Percentiles rank a stretch among this genome's conserved stretches.
phyloP scores from a whole-genome alignment of 106 monocot species.

The Allium fistulosum region DNA sequence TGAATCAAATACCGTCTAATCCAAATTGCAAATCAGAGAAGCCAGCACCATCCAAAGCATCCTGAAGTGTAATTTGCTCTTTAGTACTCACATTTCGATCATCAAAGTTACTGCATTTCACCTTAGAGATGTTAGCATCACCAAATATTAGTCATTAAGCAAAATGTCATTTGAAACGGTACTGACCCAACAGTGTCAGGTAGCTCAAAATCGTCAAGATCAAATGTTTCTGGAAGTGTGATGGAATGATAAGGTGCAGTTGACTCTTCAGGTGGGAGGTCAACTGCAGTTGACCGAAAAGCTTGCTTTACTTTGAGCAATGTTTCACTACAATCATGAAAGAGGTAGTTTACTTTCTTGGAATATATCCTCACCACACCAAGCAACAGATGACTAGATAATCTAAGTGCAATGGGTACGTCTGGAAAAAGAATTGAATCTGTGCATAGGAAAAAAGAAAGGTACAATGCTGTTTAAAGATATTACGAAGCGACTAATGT shows the following conservation, averaged over 20 bases:
- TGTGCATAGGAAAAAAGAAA: conserved; percentile 23
- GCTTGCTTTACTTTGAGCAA: conserved; percentile 96
- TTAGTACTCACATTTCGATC: conserved; percentile 96
- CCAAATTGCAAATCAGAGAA: conserved; percentile 86
- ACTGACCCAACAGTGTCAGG: conserved; percentile 47
- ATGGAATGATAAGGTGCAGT: conserved; percentile 99
- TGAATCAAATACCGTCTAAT: conserved; percentile 63
- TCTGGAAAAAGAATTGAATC: conserved; percentile 99
- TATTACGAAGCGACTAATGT: not conserved
- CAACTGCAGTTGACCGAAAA: conserved; percentile 95
- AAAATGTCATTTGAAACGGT: no score
- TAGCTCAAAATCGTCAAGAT: conserved; percentile 98
- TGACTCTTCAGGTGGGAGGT: conserved; percentile 98
- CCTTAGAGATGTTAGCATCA: not conserved
- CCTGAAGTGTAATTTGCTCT: conserved; percentile 99
- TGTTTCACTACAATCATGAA: conserved; percentile 99
- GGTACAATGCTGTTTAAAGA: not conserved
- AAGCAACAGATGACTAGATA: conserved; percentile 97
- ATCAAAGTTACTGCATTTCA: conserved; percentile 63
- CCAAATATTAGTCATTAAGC: no score
- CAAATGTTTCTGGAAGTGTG: conserved; percentile 98
- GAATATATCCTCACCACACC: conserved; percentile 99
- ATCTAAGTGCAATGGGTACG: conserved; percentile 90
- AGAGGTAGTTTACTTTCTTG: conserved; percentile 97
- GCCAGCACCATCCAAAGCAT: conserved; percentile 46